These are phyloP conservation scores for Tranzscheliella williamsii DNA, from an alignment of 1,284 basidiomycete species.

Conservation along the genomic window DNA sequence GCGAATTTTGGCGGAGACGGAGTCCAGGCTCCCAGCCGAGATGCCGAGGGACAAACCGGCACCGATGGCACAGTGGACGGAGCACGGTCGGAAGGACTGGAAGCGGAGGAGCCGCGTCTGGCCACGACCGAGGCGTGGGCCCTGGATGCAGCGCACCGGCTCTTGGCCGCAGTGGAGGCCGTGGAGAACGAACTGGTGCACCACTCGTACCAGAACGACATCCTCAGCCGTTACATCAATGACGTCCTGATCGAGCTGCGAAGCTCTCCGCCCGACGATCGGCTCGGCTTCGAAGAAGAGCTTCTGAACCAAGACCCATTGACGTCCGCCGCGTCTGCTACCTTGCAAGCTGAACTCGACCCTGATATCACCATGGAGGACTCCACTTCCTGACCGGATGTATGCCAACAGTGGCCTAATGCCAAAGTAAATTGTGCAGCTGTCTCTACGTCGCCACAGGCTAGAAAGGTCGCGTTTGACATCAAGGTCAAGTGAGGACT, in stretches of 20 bases:
- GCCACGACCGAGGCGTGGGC: constrained; percentile 30
- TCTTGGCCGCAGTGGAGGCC: constrained; percentile 47
- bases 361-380: too few species aligned
- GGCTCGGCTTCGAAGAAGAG: too few species aligned
- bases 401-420: too few species aligned
- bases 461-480: too few species aligned
- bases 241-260: constrained; percentile 50
- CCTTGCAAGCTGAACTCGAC: too few species aligned
- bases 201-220: constrained; percentile 50
- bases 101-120: constrained; percentile 6
- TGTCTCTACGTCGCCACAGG: too few species aligned
- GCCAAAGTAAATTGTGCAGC: too few species aligned
- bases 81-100: too few species aligned
- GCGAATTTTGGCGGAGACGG: constrained; percentile 17
- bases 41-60: not conserved
- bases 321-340: too few species aligned
- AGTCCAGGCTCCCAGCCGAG: not conserved
- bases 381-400: too few species aligned
- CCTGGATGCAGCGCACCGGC: constrained; percentile 34
- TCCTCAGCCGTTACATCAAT: constrained; percentile 51
- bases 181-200: constrained; percentile 49
- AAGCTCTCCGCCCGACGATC: not conserved
- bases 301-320: too few species aligned
- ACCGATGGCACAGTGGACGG: not conserved
- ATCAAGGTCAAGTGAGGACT: too few species aligned